phyloP scores from a whole-genome alignment of 202 grass and related monocot species.

The Setaria viridis region DNA sequence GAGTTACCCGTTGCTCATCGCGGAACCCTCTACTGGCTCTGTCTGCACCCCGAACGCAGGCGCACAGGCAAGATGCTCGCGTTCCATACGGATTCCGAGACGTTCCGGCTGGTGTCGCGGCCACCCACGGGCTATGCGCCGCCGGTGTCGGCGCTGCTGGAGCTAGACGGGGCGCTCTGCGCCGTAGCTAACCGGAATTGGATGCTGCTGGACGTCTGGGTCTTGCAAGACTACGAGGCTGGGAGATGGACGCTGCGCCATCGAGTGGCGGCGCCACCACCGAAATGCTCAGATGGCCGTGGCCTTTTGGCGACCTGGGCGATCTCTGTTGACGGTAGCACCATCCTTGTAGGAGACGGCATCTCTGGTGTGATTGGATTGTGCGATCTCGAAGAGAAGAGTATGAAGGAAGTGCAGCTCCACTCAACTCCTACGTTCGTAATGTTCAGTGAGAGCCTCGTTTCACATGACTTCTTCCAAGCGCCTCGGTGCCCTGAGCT shows the following conservation, averaged over 20 bases:
- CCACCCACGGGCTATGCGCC: not conserved
- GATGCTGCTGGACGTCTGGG: not conserved
- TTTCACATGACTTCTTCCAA: not conserved
- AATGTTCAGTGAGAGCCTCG: not conserved
- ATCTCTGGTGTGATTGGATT: too few relatives aligned
- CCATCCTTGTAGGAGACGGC: not conserved
- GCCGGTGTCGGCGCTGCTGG: not conserved
- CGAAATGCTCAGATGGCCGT: not conserved
- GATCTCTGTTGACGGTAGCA: not conserved
- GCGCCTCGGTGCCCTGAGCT: not conserved
- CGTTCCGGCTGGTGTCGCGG: not conserved
- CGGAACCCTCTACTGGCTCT: not conserved
- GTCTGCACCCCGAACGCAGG: not conserved
- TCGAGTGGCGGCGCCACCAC: not conserved
- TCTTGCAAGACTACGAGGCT: not conserved
- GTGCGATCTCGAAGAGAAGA: too few relatives aligned
- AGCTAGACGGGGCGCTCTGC: not conserved
- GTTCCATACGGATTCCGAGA: not conserved
- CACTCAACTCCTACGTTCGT: not conserved
- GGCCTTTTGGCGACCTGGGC: not conserved
- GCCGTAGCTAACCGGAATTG: not conserved
- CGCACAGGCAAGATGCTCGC: constrained; percentile 13
- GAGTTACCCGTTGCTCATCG: not conserved
- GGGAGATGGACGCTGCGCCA: not conserved
- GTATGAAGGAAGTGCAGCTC: too few relatives aligned